These are phyloP conservation scores for Cystoderma amianthinum DNA, from an alignment of 768 basidiomycete species.

Conservation along the genomic window DNA sequence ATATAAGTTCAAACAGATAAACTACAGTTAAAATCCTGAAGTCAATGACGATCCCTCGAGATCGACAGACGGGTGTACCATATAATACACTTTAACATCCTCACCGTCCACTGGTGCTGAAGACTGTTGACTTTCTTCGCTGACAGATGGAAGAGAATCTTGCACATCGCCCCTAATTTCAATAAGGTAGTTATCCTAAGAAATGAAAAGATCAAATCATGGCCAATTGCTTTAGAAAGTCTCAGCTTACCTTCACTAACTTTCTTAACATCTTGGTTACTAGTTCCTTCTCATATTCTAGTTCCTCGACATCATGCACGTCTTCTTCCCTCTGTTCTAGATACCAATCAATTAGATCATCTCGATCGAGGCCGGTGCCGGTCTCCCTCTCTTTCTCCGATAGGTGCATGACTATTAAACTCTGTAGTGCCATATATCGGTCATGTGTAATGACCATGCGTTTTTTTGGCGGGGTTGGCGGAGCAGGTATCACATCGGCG, in stretches of 20 bases:
- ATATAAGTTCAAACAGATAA: too few relatives aligned
- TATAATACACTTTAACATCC: slow-evolving; percentile 71
- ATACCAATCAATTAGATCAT: slow-evolving; percentile 96
- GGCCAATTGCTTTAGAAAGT: neutral
- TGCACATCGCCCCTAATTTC: slow-evolving; percentile 81
- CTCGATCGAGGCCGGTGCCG: slow-evolving; percentile 74
- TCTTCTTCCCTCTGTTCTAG: slow-evolving; percentile 84
- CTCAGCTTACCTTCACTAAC: slow-evolving; percentile 72
- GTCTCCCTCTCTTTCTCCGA: slow-evolving; percentile 69
- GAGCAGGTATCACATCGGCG: slow-evolving; percentile 17
- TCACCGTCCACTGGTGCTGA: slow-evolving; percentile 43
- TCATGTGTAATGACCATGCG: slow-evolving; percentile 95
- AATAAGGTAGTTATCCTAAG: slow-evolving; percentile 83
- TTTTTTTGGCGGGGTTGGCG: slow-evolving; percentile 46
- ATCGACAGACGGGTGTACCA: slow-evolving; percentile 88
- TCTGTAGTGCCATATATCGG: slow-evolving; percentile 87
- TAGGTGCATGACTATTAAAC: slow-evolving; percentile 80
- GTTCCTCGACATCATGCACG: slow-evolving; percentile 75
- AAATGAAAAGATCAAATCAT: slow-evolving; percentile 6
- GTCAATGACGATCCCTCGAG: slow-evolving; percentile 49
- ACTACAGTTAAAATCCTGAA: too few relatives aligned
- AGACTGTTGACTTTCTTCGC: slow-evolving; percentile 50
- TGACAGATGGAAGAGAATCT: slow-evolving; percentile 65
- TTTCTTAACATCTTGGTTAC: slow-evolving; percentile 85
- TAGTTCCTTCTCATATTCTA: slow-evolving; percentile 88